A percentile compares a stretch with the other conserved stretches of the same genome.
Conservation (phyloP, 2,329 filamentous ascomycete genomes). For the Stachybotrys elegans region DNA sequence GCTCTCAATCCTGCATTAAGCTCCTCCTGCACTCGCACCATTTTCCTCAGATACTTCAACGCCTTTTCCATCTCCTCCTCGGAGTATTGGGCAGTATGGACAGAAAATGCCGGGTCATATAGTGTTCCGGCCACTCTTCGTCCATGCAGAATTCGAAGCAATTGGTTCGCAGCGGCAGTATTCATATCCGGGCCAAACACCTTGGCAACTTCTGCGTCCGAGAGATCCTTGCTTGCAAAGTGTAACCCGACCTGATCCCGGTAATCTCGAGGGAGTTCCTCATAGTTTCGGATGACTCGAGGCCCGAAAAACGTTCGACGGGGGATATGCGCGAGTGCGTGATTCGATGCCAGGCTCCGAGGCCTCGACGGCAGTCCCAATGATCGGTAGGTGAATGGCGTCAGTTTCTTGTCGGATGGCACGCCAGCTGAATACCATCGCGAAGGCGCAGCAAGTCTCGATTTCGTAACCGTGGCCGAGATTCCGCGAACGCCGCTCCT, state of each 20-base stretch:
- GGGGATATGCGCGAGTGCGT: constrained; percentile 11
- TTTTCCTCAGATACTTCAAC: constrained; percentile 50
- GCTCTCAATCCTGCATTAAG: constrained; percentile 56
- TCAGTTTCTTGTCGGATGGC: no score
- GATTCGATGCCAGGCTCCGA: constrained; percentile 6
- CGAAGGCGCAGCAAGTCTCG: no score
- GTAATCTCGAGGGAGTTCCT: constrained; percentile 53
- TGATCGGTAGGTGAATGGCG: constrained; percentile 3
- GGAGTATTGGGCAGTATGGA: constrained; percentile 42
- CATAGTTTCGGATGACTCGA: constrained; percentile 45
- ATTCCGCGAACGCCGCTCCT: constrained; percentile 20
- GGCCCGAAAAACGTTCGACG: constrained; percentile 29
- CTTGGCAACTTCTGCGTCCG: constrained; percentile 35
- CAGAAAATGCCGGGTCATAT: constrained; percentile 48
- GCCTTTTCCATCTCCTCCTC: constrained; percentile 37
- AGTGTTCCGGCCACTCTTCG: constrained; percentile 60
- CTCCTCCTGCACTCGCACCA: constrained; percentile 54
- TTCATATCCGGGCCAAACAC: constrained; percentile 48
- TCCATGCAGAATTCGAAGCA: constrained; percentile 57
- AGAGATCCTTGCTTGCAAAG: constrained; percentile 47
- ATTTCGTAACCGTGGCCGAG: constrained; percentile 8
- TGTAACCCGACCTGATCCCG: constrained; percentile 48
- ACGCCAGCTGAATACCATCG: no score
- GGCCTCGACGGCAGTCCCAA: constrained; percentile 6
- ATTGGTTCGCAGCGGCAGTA: constrained; percentile 40